Evolutionary conservation across 441 rosid species (phyloP).

Genomic region (Eruca vesicaria): DNA sequence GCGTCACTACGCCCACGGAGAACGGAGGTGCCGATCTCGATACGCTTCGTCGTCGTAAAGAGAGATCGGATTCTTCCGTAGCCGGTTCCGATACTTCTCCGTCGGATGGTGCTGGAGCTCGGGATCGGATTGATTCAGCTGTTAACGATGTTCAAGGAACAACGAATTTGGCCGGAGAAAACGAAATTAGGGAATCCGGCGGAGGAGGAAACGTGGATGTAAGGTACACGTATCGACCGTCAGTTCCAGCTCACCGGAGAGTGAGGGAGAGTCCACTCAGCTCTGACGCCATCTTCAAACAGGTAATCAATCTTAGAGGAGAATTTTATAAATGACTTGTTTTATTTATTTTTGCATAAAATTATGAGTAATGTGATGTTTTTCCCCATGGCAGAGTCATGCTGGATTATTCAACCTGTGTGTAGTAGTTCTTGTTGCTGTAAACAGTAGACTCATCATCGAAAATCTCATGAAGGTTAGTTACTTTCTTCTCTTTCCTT

Average conservation of each 20-base stretch:
- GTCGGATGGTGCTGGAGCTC: slow-evolving; percentile 14
- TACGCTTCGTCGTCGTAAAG: slow-evolving; percentile 40
- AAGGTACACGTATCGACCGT: slow-evolving; percentile 65
- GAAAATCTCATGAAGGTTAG: slow-evolving; percentile 94
- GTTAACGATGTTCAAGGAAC: slow-evolving; percentile 19
- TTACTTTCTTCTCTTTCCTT: background rate
- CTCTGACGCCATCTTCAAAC: slow-evolving; percentile 88
- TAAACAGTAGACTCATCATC: slow-evolving; percentile 94
- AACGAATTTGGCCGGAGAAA: slow-evolving; percentile 26
- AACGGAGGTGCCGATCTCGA: slow-evolving; percentile 41
- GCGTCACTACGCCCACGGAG: slow-evolving; percentile 30
- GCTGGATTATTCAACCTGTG: slow-evolving; percentile 98
- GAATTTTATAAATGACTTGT: no score
- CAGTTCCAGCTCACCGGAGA: slow-evolving; percentile 80
- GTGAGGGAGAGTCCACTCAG: slow-evolving; percentile 94
- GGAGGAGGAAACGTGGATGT: slow-evolving; percentile 27
- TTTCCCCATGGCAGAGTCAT: slow-evolving; percentile 66
- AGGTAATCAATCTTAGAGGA: slow-evolving; percentile 41
- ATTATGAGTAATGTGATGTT: background rate
- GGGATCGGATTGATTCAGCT: slow-evolving; percentile 28
- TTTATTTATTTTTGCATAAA: background rate
- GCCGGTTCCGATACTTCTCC: slow-evolving; percentile 12
- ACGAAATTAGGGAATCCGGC: slow-evolving; percentile 26
- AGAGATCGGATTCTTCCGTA: slow-evolving; percentile 20
- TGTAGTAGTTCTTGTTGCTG: slow-evolving; percentile 93